Percentiles rank a stretch among this genome's conserved stretches.
These are phyloP conservation scores for Pinus taeda DNA, from an alignment of 75 land plant species.

Conservation along the genomic window DNA sequence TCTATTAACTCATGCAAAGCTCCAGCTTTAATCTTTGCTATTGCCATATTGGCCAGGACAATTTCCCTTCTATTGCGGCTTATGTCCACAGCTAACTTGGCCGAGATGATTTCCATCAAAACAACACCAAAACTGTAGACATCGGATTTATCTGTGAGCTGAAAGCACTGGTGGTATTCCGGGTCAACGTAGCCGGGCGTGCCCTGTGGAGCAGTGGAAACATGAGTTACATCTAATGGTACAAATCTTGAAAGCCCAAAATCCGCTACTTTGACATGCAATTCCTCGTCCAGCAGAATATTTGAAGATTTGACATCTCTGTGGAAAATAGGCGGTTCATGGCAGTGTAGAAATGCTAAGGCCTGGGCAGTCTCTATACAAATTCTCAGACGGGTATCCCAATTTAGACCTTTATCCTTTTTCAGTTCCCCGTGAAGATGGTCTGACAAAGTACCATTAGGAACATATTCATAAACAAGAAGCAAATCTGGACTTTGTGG, in stretches of 20 bases:
- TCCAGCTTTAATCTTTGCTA: slow-evolving; percentile 38
- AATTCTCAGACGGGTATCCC: slow-evolving; percentile 14
- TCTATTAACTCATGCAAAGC: slow-evolving; percentile 59
- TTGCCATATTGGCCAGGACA: slow-evolving; percentile 53
- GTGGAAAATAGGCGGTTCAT: slow-evolving; percentile 17
- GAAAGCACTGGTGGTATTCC: slow-evolving; percentile 18
- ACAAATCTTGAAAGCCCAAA: slow-evolving; percentile 25
- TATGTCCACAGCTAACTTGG: slow-evolving; percentile 14
- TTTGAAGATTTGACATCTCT: slow-evolving; percentile 34
- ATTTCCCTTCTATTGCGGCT: slow-evolving; percentile 27
- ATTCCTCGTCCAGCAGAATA: slow-evolving; percentile 23
- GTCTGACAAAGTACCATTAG: slow-evolving; percentile 28
- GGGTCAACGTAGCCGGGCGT: slow-evolving; percentile 36
- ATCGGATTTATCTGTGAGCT: slow-evolving; percentile 31
- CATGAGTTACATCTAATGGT: slow-evolving; percentile 13
- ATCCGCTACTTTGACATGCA: slow-evolving; percentile 25
- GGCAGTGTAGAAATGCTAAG: slow-evolving; percentile 24
- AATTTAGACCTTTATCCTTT: not conserved
- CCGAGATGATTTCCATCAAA: slow-evolving; percentile 26
- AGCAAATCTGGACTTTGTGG: slow-evolving; percentile 12
- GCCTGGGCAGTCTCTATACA: not conserved
- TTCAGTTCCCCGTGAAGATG: slow-evolving; percentile 22
- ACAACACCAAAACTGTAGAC: slow-evolving; percentile 43
- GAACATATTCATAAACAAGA: slow-evolving; percentile 37
- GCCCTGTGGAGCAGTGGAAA: slow-evolving; percentile 27